Evolutionary conservation across 805 yeast genomes (phyloP).

Genomic region (Hanseniaspora pseudoguilliermondii): DNA sequence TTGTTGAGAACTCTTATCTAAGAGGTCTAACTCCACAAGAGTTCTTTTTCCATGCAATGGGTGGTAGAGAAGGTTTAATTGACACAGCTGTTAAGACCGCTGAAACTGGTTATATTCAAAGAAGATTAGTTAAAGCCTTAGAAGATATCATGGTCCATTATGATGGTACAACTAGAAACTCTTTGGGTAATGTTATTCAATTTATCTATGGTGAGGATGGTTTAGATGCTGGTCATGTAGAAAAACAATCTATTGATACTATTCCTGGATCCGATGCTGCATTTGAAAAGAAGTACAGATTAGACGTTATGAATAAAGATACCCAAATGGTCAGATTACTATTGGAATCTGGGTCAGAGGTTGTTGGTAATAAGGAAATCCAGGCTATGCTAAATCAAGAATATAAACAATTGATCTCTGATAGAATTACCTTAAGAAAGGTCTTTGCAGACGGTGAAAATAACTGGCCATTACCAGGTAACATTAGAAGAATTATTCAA

Average conservation of each 20-base stretch:
- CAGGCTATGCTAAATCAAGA: constrained; percentile 77
- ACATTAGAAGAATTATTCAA: constrained; percentile 88
- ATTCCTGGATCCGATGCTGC: constrained; percentile 82
- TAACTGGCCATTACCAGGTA: constrained; percentile 96
- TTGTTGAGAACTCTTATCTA: constrained; percentile 90
- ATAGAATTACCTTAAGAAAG: constrained; percentile 67
- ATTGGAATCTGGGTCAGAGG: constrained; percentile 81
- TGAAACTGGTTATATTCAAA: constrained; percentile 95
- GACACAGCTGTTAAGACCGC: constrained; percentile 99
- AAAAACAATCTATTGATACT: constrained; percentile 88
- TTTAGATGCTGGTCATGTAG: constrained; percentile 94
- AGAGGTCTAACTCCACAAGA: constrained; percentile 98
- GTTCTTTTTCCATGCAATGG: constrained; percentile 98
- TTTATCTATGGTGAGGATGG: constrained; percentile 99
- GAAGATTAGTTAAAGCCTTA: constrained; percentile 91
- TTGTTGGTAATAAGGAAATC: constrained; percentile 73
- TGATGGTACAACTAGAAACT: constrained; percentile 96
- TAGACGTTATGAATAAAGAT: constrained; percentile 69
- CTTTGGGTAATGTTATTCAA: constrained; percentile 91
- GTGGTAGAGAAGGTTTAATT: constrained; percentile 99
- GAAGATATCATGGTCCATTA: constrained; percentile 97
- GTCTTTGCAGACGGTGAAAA: constrained; percentile 89
- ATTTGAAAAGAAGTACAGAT: constrained; percentile 72
- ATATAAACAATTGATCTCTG: constrained; percentile 60
- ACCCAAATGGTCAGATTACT: constrained; percentile 53